Conservation (phyloP, 495 filamentous ascomycete species). For the Tuber microsphaerosporum region DNA sequence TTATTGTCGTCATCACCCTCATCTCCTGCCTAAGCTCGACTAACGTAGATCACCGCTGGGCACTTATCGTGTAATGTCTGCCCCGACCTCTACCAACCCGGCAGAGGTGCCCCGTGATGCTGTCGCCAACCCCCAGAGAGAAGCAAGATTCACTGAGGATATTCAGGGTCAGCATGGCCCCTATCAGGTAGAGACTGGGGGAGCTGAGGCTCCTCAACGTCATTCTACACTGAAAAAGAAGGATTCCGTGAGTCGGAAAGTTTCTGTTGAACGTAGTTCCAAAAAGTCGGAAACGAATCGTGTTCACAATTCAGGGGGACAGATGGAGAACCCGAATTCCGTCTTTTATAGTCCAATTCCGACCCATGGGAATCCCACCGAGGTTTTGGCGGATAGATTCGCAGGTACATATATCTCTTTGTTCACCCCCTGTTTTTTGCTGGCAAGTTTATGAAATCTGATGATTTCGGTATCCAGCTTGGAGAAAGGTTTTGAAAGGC, state of each 20-base stretch:
- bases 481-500: constrained; percentile 92
- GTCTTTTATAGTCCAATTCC: constrained; percentile 84
- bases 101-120: constrained; percentile 7
- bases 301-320: constrained; percentile 53
- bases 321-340: constrained; percentile 67
- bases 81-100: constrained; percentile 14
- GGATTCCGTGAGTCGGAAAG: constrained; percentile 62
- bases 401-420: constrained; percentile 57
- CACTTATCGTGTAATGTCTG: constrained; percentile 15
- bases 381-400: constrained; percentile 81
- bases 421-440: constrained; percentile 4
- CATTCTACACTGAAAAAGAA: constrained; percentile 73
- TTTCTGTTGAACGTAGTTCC: constrained; percentile 65
- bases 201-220: constrained; percentile 13
- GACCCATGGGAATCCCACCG: constrained; percentile 74
- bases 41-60: background rate
- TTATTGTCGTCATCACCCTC: constrained; percentile 10
- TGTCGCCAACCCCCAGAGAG: background rate
- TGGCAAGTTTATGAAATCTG: constrained; percentile 8
- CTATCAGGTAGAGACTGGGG: constrained; percentile 8
- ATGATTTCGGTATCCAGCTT: constrained; percentile 53
- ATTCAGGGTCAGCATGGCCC: constrained; percentile 9
- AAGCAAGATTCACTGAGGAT: constrained; percentile 30
- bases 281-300: constrained; percentile 67
- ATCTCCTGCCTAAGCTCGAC: constrained; percentile 5